Evolutionary conservation across 768 basidiomycete species (phyloP), one percentile per base, ranked within the genome.

Genomic region (Lentinus brumalis): DNA sequence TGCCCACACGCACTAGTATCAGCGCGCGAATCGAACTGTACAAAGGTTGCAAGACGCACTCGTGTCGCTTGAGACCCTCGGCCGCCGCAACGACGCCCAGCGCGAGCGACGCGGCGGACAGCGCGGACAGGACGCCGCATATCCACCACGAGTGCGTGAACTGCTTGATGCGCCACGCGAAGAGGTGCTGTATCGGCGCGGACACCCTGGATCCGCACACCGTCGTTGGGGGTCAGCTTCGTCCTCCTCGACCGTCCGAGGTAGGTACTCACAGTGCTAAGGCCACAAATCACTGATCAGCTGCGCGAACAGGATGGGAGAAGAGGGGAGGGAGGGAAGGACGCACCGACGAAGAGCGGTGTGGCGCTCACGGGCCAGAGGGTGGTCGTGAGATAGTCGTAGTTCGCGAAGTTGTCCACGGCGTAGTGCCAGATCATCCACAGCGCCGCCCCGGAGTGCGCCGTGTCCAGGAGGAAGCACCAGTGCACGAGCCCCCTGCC

Each of bases 161-260:
- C n/a, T 32, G 47, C 49, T 51, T 50, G 35, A 57, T 57, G 26
- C 56, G 56, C 56, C 56, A 57, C 2, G 56, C 56, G 50, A 57
- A 57, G 21, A 57, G 40, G 10, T 57, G 56, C 49, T 57, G 56
- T 15, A 57, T 57, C 4, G 56, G 56, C 47, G 29, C 39, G 16
- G 56, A 29, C 2, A 51, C 50, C 3, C 56, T 57, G 21, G 21
- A 45, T 49, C 46, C 14, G 41, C 11, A n/a, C 41, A 42, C n/a
- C 45, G 21, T 26, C 21, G 21, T 2, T 26, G 21, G 2, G 21
- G 21, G 21, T 45, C 44, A 45, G 44, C 21, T 7, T 26, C 15
- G 44, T 45, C 7, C 44, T 45, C 21, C 7, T n/a, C 44, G 21
- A 3, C n/a, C 21, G 9, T 9, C 15, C 44, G 7, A 26, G 21